Evolutionary conservation across 2,329 filamentous ascomycete genomes (phyloP).

Genomic region (Fusarium hainanense): DNA sequence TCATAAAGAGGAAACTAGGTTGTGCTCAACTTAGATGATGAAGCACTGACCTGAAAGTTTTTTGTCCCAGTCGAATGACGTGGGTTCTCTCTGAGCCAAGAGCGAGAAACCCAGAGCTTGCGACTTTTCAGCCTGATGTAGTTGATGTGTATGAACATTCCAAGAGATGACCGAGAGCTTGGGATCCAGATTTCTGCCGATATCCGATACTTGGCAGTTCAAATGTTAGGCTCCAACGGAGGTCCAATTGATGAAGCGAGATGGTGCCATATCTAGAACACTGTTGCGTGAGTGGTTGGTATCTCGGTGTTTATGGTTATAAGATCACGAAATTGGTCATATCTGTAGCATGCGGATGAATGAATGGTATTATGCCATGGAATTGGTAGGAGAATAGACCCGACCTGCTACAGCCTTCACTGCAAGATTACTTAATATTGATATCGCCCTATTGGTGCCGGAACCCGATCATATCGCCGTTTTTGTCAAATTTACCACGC

Average conservation of each 20-base stretch:
- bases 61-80: slow-evolving; percentile 16
- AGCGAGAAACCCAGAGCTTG: slow-evolving; percentile 46
- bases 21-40: slow-evolving; percentile 44
- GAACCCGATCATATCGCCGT: not conserved
- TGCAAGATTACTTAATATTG: not conserved
- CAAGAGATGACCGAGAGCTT: slow-evolving; percentile 46
- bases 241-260: slow-evolving; percentile 19
- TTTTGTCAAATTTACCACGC: not conserved
- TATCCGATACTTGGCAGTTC: slow-evolving; percentile 29
- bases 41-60: slow-evolving; percentile 39
- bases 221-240: slow-evolving; percentile 9
- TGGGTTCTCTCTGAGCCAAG: slow-evolving; percentile 4
- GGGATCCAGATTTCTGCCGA: slow-evolving; percentile 33
- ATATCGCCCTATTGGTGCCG: not conserved
- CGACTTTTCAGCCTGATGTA: slow-evolving; percentile 34
- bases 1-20: slow-evolving; percentile 36
- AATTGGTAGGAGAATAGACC: not conserved
- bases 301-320: not conserved
- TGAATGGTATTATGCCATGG: slow-evolving; percentile 3
- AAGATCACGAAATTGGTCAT: slow-evolving; percentile 20
- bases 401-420: not conserved
- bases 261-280: slow-evolving; percentile 3
- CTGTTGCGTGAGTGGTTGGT: not conserved
- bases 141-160: slow-evolving; percentile 47
- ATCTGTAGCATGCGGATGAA: not conserved